Evolutionary conservation across 2,329 filamentous ascomycete species (phyloP).

Genomic region (Cryphonectria naterciae): DNA sequence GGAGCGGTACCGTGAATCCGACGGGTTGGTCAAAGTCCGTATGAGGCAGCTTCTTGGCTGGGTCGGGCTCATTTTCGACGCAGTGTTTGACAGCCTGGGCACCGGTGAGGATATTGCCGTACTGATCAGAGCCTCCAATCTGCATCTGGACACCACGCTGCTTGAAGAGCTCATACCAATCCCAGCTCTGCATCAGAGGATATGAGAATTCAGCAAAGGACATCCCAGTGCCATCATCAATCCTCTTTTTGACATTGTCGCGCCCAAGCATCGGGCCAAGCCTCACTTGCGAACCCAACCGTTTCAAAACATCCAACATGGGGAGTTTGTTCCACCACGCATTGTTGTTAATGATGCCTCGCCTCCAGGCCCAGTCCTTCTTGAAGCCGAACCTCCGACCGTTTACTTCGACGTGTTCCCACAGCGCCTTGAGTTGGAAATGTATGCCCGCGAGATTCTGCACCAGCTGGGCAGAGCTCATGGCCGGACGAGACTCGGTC

Average conservation of each 20-base stretch:
- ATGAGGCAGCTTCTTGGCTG: slow-evolving; percentile 43
- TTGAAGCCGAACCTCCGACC: slow-evolving; percentile 68
- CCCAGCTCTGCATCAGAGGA: slow-evolving; percentile 91
- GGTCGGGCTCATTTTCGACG: slow-evolving; percentile 59
- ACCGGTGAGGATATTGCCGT: slow-evolving; percentile 91
- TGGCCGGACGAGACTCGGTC: slow-evolving; percentile 60
- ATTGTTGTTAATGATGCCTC: slow-evolving; percentile 78
- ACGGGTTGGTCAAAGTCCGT: slow-evolving; percentile 63
- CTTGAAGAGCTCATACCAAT: slow-evolving; percentile 87
- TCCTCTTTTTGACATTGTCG: slow-evolving; percentile 79
- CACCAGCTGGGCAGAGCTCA: slow-evolving; percentile 55
- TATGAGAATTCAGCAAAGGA: slow-evolving; percentile 93
- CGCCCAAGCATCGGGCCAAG: slow-evolving; percentile 86
- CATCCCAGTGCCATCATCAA: slow-evolving; percentile 89
- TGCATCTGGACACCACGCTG: slow-evolving; percentile 75
- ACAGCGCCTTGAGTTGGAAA: slow-evolving; percentile 72
- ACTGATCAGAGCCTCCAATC: slow-evolving; percentile 94
- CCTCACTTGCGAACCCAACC: slow-evolving; percentile 73
- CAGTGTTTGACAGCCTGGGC: slow-evolving; percentile 83
- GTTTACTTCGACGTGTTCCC: slow-evolving; percentile 71
- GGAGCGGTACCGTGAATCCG: slow-evolving; percentile 87
- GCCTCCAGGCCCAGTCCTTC: slow-evolving; percentile 66
- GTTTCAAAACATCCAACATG: slow-evolving; percentile 74
- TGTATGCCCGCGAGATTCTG: slow-evolving; percentile 72
- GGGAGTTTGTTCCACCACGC: slow-evolving; percentile 77